These are phyloP conservation scores for Rhododendron kiyosumense DNA, from an alignment of 148 eudicot species.

Conservation along the genomic window DNA sequence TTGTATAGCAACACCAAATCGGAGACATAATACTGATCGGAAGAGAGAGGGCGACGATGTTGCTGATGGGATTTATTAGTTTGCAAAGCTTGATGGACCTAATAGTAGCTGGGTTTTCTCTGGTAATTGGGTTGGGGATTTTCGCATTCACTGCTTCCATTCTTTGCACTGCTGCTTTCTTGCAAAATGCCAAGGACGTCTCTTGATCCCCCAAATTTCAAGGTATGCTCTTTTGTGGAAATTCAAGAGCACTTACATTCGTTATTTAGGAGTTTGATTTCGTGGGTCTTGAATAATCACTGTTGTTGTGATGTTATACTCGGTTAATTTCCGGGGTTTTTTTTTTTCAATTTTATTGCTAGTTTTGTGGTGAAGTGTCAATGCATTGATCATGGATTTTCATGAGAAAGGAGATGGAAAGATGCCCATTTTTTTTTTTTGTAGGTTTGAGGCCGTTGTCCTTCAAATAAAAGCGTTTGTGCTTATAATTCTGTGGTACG, in stretches of 20 bases:
- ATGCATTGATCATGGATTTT: neutral
- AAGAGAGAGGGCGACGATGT: conserved; percentile 22
- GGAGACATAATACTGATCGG: neutral
- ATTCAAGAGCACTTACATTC: neutral
- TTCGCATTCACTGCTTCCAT: conserved; percentile 56
- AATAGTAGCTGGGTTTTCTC: conserved; percentile 60
- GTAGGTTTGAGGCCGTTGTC: neutral
- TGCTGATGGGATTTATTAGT: conserved; percentile 41
- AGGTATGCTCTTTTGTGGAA: conserved; percentile 4
- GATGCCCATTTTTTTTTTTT: neutral
- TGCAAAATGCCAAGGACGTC: conserved; percentile 51
- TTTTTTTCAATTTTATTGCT: neutral
- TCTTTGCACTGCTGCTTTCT: conserved; percentile 62
- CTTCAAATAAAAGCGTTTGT: neutral
- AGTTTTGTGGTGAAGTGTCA: neutral
- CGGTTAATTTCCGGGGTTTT: neutral
- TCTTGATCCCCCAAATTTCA: conserved; percentile 11
- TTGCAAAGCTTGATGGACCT: conserved; percentile 60
- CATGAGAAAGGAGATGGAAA: neutral
- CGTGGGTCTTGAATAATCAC: neutral
- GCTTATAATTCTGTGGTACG: neutral
- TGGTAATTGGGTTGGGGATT: conserved; percentile 67
- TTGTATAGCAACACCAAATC: neutral
- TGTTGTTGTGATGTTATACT: neutral
- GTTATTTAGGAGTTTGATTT: neutral